Base-by-base conservation (phyloP, 2,329 filamentous ascomycete species). In the Paraphaeosphaeria minitans region DNA sequence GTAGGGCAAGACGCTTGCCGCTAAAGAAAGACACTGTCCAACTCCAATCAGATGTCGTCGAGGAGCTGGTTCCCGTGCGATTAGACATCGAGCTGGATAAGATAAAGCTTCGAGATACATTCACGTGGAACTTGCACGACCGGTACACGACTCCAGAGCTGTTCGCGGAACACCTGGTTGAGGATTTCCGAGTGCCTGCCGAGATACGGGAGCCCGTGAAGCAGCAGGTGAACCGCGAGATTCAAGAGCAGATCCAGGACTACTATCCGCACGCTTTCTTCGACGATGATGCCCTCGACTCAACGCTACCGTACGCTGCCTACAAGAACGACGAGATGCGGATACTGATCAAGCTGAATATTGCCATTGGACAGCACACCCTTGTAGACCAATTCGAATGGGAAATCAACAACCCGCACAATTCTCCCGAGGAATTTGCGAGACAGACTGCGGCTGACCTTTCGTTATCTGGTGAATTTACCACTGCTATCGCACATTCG, bases 271-370 rank as follows among this genome's bases (percentile, higher is more conserved):
- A 96, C 68, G 88, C 95, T 24, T 95, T 88, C 73, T 90, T 94
- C 50, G 89, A 96, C 67, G 94, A 98, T 69, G 92, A 97, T 69
- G 87, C 94, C 0, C 83, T 97, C 48, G 94, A 99, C 70, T 91
- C 93, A 1, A 90, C 95, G 72, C 83, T 96, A 13, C 93, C 94
- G 0, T 98, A 98, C 74, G 89, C 85, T 41, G 93, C 95, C 7
- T 97, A 97, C 81, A 98, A 98, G 78, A 97, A 99, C 73, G 95
- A 99, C 74, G 95, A 99, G 80, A 97, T 99, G 94, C 90, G 95
- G 52, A 91, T 99, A 66, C 81, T 96, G 45, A 87, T 99, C 78
- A 98, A 97, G 78, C 84, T 99, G 52, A 97, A 98, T 78, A 97
- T 99, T 71, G 98, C 95, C 7, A 97, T 99, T 72, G 95, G 94